These are phyloP conservation scores for Lactarius pseudohatsudake DNA, from an alignment of 768 basidiomycete species.

Conservation along the genomic window DNA sequence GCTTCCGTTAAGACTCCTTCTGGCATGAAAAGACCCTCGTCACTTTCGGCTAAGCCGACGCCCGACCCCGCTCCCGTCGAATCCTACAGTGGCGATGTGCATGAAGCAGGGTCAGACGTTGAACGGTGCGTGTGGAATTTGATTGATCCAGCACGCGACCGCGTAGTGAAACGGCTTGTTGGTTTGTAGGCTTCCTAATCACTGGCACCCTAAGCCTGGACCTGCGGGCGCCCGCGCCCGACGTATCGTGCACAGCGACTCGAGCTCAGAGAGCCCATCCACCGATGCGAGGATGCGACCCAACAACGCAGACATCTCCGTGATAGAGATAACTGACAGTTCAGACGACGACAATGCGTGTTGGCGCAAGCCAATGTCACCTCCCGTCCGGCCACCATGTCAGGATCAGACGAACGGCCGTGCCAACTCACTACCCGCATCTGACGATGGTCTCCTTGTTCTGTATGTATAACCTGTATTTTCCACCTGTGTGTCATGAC, in stretches of 20 bases:
- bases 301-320: not conserved
- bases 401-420: not conserved
- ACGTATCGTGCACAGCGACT: conserved; percentile 22
- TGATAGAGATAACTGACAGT: conserved; percentile 24
- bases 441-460: conserved; percentile 12
- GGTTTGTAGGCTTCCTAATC: not conserved
- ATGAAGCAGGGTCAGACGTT: conserved; percentile 11
- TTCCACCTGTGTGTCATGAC: not conserved
- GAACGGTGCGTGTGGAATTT: conserved; percentile 12
- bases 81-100: not conserved
- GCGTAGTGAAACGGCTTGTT: not conserved
- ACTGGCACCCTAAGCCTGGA: conserved; percentile 1
- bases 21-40: conserved; percentile 15
- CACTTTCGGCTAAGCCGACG: conserved; percentile 10
- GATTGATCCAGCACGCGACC: not conserved
- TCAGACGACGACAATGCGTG: conserved; percentile 14
- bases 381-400: not conserved
- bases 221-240: conserved; percentile 13
- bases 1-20: not conserved
- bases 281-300: not conserved
- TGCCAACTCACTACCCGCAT: not conserved
- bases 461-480: not conserved
- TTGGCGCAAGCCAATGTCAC: not conserved
- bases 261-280: conserved; percentile 5
- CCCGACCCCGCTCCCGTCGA: too few species aligned